These are phyloP conservation scores for Papiliotrema terrestris DNA, from an alignment of 1,284 basidiomycete species.

Conservation along the genomic window DNA sequence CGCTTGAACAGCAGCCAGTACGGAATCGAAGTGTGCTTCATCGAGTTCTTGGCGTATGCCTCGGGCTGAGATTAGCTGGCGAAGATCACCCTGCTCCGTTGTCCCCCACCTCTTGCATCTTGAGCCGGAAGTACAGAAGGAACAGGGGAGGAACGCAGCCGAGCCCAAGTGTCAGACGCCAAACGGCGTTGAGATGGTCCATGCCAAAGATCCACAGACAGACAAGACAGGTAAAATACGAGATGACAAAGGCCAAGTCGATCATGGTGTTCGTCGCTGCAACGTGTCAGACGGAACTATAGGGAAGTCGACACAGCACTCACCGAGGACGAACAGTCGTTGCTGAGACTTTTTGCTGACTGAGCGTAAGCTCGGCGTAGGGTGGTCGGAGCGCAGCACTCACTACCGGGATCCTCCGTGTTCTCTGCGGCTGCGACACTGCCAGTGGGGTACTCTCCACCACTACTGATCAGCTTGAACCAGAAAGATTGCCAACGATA, in stretches of 20 bases:
- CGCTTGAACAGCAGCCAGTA: slow-evolving; percentile 74
- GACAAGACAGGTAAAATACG: slow-evolving; percentile 78
- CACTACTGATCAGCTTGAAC: slow-evolving; percentile 34
- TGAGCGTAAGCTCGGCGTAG: not conserved
- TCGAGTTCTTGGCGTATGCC: slow-evolving; percentile 52
- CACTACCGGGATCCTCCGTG: slow-evolving; percentile 62
- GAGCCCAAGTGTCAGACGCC: slow-evolving; percentile 85
- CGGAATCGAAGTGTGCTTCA: slow-evolving; percentile 59
- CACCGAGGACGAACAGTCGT: slow-evolving; percentile 68
- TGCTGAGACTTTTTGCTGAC: slow-evolving; percentile 77
- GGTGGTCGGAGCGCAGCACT: slow-evolving; percentile 43
- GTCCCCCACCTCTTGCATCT: slow-evolving; percentile 62
- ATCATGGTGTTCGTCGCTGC: slow-evolving; percentile 71
- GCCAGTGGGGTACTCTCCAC: slow-evolving; percentile 87
- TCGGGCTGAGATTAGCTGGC: slow-evolving; percentile 42
- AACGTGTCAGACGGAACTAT: not conserved
- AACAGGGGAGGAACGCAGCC: slow-evolving; percentile 75
- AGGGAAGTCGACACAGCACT: not conserved
- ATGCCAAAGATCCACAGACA: slow-evolving; percentile 82
- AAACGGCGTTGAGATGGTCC: slow-evolving; percentile 75
- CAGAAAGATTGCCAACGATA: too few relatives aligned
- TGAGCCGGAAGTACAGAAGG: slow-evolving; percentile 78
- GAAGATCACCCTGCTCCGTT: not conserved
- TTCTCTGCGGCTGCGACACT: slow-evolving; percentile 89
- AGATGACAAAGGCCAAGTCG: slow-evolving; percentile 78